Conservation (phyloP, 1,284 basidiomycete species). For the Boletellus deceptivus region DNA sequence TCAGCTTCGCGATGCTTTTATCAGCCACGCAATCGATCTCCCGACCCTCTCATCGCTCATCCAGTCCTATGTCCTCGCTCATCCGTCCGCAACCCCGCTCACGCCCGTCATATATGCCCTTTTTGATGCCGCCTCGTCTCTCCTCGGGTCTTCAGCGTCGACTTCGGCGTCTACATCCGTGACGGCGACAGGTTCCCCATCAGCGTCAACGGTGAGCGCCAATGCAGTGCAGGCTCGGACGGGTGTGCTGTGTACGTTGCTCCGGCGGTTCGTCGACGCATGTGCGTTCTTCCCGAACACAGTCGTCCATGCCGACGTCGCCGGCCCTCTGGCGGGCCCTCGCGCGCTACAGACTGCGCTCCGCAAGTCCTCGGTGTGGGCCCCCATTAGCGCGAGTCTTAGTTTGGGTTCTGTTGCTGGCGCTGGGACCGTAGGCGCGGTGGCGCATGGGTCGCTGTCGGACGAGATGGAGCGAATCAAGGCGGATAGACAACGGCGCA, state of each 20-base stretch:
- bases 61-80: conserved; percentile 42
- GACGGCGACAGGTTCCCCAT: conserved; percentile 2
- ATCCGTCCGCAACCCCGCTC: conserved; percentile 47
- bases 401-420: neutral
- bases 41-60: conserved; percentile 50
- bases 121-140: conserved; percentile 44
- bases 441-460: conserved; percentile 33
- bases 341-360: conserved; percentile 54
- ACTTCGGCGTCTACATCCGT: conserved; percentile 24
- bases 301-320: conserved; percentile 49
- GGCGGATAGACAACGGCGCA: conserved; percentile 52
- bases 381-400: conserved; percentile 4
- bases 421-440: too few species aligned
- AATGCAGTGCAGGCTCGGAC: conserved; percentile 6
- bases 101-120: conserved; percentile 47
- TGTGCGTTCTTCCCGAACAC: conserved; percentile 45
- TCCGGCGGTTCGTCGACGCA: conserved; percentile 50
- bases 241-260: conserved; percentile 28
- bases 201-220: conserved; percentile 4
- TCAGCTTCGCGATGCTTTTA: conserved; percentile 49
- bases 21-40: conserved; percentile 41
- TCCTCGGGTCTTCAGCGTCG: conserved; percentile 34
- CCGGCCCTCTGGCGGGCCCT: conserved; percentile 50
- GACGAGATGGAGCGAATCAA: conserved; percentile 61
- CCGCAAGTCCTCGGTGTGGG: conserved; percentile 53